Percentiles rank a stretch among this genome's conserved stretches.
Conservation (phyloP, 2,329 filamentous ascomycete genomes). For the Balansia obtecta region DNA sequence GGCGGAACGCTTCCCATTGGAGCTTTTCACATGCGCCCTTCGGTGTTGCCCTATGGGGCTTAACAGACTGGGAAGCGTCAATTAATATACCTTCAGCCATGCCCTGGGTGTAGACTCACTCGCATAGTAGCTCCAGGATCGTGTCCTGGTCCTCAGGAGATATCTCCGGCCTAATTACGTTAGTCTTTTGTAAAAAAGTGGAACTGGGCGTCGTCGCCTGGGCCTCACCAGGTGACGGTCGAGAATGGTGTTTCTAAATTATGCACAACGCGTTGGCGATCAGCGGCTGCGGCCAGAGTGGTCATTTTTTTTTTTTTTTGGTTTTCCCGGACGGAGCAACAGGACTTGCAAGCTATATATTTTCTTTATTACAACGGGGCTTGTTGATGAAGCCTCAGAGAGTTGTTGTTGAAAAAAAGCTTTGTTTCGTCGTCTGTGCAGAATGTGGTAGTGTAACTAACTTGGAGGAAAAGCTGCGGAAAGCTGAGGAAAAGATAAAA, state of each 20-base stretch:
- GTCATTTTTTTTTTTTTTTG: too few species aligned
- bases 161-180: conserved; percentile 43
- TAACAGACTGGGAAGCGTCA: conserved; percentile 37
- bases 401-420: too few species aligned
- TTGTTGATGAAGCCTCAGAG: too few species aligned
- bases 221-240: conserved; percentile 43
- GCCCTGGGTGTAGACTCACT: conserved; percentile 29
- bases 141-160: conserved; percentile 45
- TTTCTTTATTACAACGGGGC: too few species aligned
- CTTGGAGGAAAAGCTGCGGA: too few species aligned
- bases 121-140: conserved; percentile 55
- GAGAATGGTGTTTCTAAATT: conserved; percentile 56
- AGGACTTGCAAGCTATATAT: too few species aligned
- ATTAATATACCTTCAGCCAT: background rate
- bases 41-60: conserved; percentile 52
- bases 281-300: conserved; percentile 10
- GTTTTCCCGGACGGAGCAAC: background rate
- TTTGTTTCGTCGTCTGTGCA: too few species aligned
- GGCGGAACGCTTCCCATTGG: conserved; percentile 45
- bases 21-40: conserved; percentile 37
- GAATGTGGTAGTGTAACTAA: too few species aligned
- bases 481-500: too few species aligned
- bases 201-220: background rate
- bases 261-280: conserved; percentile 46
- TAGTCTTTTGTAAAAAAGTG: background rate